A percentile compares a stretch with the other conserved stretches of the same genome.
Evolutionary conservation across 73 alveolate species (phyloP).

Genomic region (Paramecium sonneborni): DNA sequence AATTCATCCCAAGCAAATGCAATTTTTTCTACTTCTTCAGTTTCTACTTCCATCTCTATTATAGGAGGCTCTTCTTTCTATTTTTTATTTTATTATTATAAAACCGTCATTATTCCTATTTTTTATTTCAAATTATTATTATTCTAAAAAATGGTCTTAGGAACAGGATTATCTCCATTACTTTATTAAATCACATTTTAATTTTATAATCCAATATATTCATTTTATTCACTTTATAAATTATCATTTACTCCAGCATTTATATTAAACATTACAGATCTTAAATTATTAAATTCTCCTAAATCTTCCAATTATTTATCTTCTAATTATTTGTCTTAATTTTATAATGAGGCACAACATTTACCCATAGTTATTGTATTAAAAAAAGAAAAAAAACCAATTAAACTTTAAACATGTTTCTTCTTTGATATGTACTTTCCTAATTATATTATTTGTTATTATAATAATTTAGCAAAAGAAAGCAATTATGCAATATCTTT

Average conservation of each 20-base stretch:
- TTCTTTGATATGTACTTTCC: neutral
- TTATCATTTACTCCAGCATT: neutral
- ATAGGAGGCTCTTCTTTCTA: neutral
- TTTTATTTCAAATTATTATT: neutral
- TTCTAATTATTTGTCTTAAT: neutral
- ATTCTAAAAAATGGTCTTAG: constrained; percentile 20
- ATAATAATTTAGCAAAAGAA: neutral
- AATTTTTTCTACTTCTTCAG: constrained; percentile 3
- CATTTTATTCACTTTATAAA: neutral
- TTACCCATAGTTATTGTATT: neutral
- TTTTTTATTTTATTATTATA: neutral
- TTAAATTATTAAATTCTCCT: neutral
- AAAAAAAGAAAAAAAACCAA: neutral
- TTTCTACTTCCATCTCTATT: neutral
- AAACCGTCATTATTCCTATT: neutral
- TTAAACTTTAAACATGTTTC: neutral
- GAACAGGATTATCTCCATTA: neutral
- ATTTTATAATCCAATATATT: neutral
- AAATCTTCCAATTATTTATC: neutral
- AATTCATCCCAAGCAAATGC: constrained; percentile 29
- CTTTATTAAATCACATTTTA: neutral
- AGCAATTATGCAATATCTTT: neutral
- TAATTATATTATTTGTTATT: neutral
- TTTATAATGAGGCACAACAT: neutral
- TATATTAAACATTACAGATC: neutral